Evolutionary conservation across 2,329 filamentous ascomycete species (phyloP), one percentile per base, ranked within the genome.

Genomic region (Fusarium newnesense): DNA sequence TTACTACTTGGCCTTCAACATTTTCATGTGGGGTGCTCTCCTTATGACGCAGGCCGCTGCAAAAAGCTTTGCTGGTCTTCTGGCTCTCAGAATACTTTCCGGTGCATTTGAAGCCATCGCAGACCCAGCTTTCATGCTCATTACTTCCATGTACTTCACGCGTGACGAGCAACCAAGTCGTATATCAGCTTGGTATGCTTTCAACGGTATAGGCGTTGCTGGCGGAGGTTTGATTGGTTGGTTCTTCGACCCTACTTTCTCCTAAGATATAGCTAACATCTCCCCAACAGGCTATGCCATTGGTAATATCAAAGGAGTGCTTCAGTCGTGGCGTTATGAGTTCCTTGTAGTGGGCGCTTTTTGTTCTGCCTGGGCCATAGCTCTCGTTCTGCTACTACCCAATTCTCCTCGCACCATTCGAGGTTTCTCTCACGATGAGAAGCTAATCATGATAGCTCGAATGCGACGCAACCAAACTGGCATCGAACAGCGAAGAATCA

Each of bases 121-220:
- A 6, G 81, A 83, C 46, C 83, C 83, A 4, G 81, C 81, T 2
- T 90, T 92, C 67, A 90, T 92, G 84, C 80, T 92, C 4, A 89
- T 92, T 40, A 92, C 90, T 0, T 86, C 85, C 9, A 91, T 91
- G 89, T 93, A 89, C 86, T 86, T 91, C 73, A 91, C 89, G 4
- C 84, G 89, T 15, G 83, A 85, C 7, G 88, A 93, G 74, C 90
- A 92, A 74, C 89, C 90, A 0, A 83, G 88, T 5, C 83, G 90
- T 2, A 89, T 91, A 56, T 88, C 87, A 3, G 80, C 88, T 0
- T 91, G 88, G 88, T 91, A 88, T 75, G 85, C 86, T 0, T 88
- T 87, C 36, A 90, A 90, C 53, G 89, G 89, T 0, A 78, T 90
- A 12, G 89, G 87, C 3, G 89, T 90, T 39, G 88, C 89, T 2